Base-by-base conservation (phyloP, 1,139 yeast species). In the Yarrowia galli region DNA sequence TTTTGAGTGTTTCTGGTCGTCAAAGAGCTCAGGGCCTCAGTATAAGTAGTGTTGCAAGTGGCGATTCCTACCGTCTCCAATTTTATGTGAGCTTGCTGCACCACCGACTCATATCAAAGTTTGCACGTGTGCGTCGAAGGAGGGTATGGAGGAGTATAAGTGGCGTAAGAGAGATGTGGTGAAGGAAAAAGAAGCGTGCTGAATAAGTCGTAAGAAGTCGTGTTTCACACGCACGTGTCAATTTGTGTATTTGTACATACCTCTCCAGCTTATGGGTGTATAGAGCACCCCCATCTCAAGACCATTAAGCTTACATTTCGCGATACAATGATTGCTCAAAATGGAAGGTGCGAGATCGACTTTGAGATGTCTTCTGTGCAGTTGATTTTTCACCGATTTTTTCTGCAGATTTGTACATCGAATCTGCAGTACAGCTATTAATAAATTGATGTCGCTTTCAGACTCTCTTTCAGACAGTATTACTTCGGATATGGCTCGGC, bases 61-160 rank as follows among this genome's bases (percentile, higher is more conserved):
- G 48, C 63, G 28, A 54, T 43, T 43, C 20, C 23, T 7, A 23
- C 9, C 8, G 35, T 13, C 16, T 53, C 13, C 38, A 28, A 32
- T 23, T 58, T 58, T 58, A 40, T 43, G 40, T 58, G 36, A 38
- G 38, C 64, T 42, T 58, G 40, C 49, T 58, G 64, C 64, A 58
- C 36, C 36, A 3, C 42, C 23, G 51, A 58, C 49, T 58, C 64
- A 58, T 58, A 58, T 58, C 64, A 58, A 58, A 43, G 64, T 58
- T 58, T 43, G 40, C 64, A 43, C 64, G 64, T 58, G 64, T 28
- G 32, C 32, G 32, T 28, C 32, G 32, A 28, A 28, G 32, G 8
- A 28, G 8, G 32, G 9, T 28, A n/a, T 10, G 9, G 32, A 28
- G 8, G 32, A 28, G 32, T 8, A 3, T 28, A 7, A 5, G 35